Evolutionary conservation across 2,329 filamentous ascomycete species (phyloP).

Genomic region (Zymoseptoria tritici): DNA sequence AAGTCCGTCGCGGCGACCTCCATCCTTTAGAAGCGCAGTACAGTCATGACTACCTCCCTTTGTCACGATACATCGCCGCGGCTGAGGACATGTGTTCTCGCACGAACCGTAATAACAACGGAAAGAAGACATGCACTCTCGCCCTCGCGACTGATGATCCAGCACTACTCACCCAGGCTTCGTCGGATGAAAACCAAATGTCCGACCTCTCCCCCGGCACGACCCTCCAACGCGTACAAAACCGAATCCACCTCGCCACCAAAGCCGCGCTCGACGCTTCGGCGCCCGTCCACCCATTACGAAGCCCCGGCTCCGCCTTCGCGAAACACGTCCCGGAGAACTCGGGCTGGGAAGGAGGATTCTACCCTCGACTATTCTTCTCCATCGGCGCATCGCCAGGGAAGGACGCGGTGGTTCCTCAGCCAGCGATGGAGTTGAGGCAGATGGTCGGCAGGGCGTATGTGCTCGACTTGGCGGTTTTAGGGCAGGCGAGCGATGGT

Average conservation of each 20-base stretch:
- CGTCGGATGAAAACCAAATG: constrained; percentile 1
- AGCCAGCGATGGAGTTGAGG: constrained; percentile 56
- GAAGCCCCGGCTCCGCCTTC: constrained; percentile 44
- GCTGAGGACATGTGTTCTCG: background rate
- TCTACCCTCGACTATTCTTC: constrained; percentile 76
- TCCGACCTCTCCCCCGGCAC: constrained; percentile 66
- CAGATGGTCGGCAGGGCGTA: constrained; percentile 74
- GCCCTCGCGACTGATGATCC: constrained; percentile 4
- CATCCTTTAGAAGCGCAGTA: constrained; percentile 73
- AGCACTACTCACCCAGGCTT: constrained; percentile 6
- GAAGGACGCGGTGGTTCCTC: constrained; percentile 15
- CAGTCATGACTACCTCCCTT: constrained; percentile 73
- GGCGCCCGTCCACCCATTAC: constrained; percentile 21
- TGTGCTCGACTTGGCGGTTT: constrained; percentile 68
- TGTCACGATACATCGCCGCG: constrained; percentile 50
- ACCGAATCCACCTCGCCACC: constrained; percentile 66
- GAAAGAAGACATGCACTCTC: background rate
- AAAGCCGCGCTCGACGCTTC: constrained; percentile 45
- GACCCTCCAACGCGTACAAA: constrained; percentile 54
- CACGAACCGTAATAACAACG: constrained; percentile 43
- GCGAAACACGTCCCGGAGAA: constrained; percentile 65
- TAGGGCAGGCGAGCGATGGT: constrained; percentile 56
- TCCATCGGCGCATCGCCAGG: constrained; percentile 49
- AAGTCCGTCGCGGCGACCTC: constrained; percentile 72
- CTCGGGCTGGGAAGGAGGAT: constrained; percentile 82